Conservation (phyloP, 768 basidiomycete species). For the Coprinopsis sp. region DNA sequence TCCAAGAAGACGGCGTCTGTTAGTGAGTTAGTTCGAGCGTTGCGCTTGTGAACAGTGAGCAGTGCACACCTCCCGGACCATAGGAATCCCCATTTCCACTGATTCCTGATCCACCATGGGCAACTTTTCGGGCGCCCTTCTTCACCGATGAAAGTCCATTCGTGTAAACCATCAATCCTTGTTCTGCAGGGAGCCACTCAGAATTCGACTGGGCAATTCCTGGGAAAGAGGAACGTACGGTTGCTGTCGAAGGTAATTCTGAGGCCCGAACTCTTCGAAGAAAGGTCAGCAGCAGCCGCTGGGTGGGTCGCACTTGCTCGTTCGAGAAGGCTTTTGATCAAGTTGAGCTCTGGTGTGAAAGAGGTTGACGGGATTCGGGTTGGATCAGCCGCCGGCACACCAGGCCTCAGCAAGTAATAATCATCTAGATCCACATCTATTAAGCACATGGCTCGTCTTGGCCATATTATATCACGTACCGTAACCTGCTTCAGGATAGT, state of each 20-base stretch:
- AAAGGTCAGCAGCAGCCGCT: slow-evolving; percentile 48
- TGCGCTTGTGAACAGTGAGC: slow-evolving; percentile 1
- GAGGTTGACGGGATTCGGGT: slow-evolving; percentile 42
- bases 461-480: too few species aligned
- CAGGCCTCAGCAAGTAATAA: slow-evolving; percentile 53
- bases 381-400: slow-evolving; percentile 34
- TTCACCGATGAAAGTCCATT: slow-evolving; percentile 46
- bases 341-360: slow-evolving; percentile 40
- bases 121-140: slow-evolving; percentile 60
- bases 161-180: slow-evolving; percentile 72
- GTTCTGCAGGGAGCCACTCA: slow-evolving; percentile 39
- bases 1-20: slow-evolving; percentile 63
- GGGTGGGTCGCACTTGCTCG: slow-evolving; percentile 25
- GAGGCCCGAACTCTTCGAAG: slow-evolving; percentile 55
- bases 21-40: too few species aligned
- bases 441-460: too few species aligned
- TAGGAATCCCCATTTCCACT: slow-evolving; percentile 55
- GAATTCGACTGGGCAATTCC: not conserved
- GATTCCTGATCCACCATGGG: slow-evolving; percentile 69
- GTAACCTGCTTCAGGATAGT: slow-evolving; percentile 55
- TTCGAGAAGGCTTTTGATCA: slow-evolving; percentile 40
- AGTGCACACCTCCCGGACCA: slow-evolving; percentile 45
- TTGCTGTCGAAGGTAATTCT: slow-evolving; percentile 62
- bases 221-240: slow-evolving; percentile 42
- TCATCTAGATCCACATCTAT: too few species aligned